phyloP scores from a whole-genome alignment of 805 yeast genomes.

The Wickerhamomyces hampshirensis region DNA sequence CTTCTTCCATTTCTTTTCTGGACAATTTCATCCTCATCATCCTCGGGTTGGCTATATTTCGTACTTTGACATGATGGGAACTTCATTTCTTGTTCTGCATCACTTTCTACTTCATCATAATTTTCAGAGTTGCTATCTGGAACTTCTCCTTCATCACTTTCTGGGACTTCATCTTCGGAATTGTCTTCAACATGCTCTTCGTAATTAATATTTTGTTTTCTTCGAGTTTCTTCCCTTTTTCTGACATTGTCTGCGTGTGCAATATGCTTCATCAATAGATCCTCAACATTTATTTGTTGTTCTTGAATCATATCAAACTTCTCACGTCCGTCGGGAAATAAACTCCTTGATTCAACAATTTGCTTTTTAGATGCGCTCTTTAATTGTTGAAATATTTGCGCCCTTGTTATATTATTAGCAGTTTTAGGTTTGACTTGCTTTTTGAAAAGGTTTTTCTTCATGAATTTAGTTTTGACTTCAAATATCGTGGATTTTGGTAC shows the following conservation, averaged over 20 bases:
- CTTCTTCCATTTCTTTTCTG: conserved; percentile 6
- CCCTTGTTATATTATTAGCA: conserved; percentile 16
- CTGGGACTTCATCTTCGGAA: conserved; percentile 16
- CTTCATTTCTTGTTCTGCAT: conserved; percentile 4
- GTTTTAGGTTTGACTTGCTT: conserved; percentile 10
- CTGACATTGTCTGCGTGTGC: conserved; percentile 27
- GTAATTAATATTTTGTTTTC: conserved; percentile 8
- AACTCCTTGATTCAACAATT: conserved; percentile 43
- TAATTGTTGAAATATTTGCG: conserved; percentile 31
- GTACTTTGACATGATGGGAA: conserved; percentile 9
- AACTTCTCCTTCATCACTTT: conserved; percentile 19
- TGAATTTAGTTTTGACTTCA: conserved; percentile 30
- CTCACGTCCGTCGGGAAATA: conserved; percentile 39
- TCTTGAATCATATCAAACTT: conserved; percentile 21
- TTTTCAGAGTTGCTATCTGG: conserved; percentile 16
- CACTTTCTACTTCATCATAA: conserved; percentile 10
- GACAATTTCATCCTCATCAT: conserved; percentile 3
- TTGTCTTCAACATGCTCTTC: conserved; percentile 11
- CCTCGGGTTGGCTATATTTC: conserved; percentile 5
- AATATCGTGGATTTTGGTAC: conserved; percentile 31
- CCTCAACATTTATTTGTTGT: conserved; percentile 20
- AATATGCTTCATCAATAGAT: conserved; percentile 19
- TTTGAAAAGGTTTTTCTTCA: conserved; percentile 21
- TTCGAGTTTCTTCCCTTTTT: conserved; percentile 28
- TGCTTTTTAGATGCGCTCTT: conserved; percentile 43